Base-by-base conservation (phyloP, 768 basidiomycete species). In the Boletus insuetus region DNA sequence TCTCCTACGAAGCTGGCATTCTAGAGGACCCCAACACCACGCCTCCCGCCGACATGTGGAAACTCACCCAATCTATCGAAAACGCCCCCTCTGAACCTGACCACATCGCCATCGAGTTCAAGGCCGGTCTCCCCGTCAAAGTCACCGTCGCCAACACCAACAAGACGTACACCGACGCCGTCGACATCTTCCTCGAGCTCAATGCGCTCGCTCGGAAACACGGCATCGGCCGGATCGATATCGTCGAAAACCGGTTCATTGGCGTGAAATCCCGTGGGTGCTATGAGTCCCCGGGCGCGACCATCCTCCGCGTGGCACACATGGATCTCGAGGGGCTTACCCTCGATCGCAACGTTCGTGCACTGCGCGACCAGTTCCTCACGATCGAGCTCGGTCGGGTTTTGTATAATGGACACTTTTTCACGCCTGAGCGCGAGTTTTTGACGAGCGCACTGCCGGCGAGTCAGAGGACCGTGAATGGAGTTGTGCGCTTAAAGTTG, bases 221-320 rank as follows among this genome's bases (percentile, higher is more conserved):
- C 74, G 97, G 95, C 61, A 83, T 99, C 59, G 96, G 97, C 29
- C 85, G 97, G 56, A 90, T 98, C 75, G 97, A 99, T 72, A 98
- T 99, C 66, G 97, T 99, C 68, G 96, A 99, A 79, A 99, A 99
- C 79, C 84, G 97, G 51, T 99, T 97, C 79, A 98, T 98, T 70
- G 97, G 97, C 53, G 97, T 99, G 69, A 99, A 98, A 75, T 94
- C 91, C 46, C 91, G 97, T 32, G 97, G 97, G n/a, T 99, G 97
- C 77, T 99, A 99, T 79, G 97, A 99, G 74, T 89, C 91, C 2
- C 97, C 97, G 16, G 97, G 88, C 6, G 97, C 94, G 22, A 97
- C 95, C 47, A 98, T 98, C 75, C 80, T 99, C 45, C 91, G 97
- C 57, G 86, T 81, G 16, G 96, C 97, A 8, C 97, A 98, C 77